A percentile compares a stretch with the other conserved stretches of the same genome.
Conservation (phyloP, 768 basidiomycete species). For the Kwoniella botswanensis region DNA sequence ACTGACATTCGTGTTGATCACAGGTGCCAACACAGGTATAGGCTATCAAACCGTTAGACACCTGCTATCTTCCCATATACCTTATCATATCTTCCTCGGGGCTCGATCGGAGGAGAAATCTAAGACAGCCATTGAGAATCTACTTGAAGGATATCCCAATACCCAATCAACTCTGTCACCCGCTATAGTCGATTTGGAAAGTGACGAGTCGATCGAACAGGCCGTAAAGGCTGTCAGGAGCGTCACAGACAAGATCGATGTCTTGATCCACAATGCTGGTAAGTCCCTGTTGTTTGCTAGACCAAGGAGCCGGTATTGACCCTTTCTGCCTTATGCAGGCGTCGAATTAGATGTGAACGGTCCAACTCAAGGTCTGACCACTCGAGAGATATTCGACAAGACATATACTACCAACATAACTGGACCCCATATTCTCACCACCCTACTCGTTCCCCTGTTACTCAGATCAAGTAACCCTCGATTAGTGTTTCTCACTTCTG, state of each 20-base stretch:
- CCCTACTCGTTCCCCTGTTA: neutral
- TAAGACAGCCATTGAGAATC: neutral
- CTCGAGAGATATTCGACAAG: slow-evolving; percentile 5
- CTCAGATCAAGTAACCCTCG: slow-evolving; percentile 4
- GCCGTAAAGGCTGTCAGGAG: neutral
- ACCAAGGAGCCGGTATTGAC: neutral
- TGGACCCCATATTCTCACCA: slow-evolving; percentile 5
- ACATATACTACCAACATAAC: slow-evolving; percentile 9
- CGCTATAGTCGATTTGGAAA: slow-evolving; percentile 13
- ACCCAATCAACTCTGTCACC: neutral
- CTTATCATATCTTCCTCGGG: slow-evolving; percentile 6
- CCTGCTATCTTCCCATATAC: neutral
- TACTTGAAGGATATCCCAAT: neutral
- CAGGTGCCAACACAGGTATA: slow-evolving; percentile 21
- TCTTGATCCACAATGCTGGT: slow-evolving; percentile 17
- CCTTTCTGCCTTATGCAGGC: neutral
- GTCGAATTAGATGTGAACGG: slow-evolving; percentile 8
- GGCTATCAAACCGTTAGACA: slow-evolving; percentile 10
- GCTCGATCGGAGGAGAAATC: slow-evolving; percentile 7
- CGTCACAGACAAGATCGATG: slow-evolving; percentile 2
- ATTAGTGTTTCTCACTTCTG: slow-evolving; percentile 17
- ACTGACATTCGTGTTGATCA: slow-evolving; percentile 7
- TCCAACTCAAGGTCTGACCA: slow-evolving; percentile 1
- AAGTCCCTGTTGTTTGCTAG: neutral
- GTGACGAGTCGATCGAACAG: slow-evolving; percentile 8